Conservation (phyloP, 495 filamentous ascomycete species). For the Penicillium bialowiezense region DNA sequence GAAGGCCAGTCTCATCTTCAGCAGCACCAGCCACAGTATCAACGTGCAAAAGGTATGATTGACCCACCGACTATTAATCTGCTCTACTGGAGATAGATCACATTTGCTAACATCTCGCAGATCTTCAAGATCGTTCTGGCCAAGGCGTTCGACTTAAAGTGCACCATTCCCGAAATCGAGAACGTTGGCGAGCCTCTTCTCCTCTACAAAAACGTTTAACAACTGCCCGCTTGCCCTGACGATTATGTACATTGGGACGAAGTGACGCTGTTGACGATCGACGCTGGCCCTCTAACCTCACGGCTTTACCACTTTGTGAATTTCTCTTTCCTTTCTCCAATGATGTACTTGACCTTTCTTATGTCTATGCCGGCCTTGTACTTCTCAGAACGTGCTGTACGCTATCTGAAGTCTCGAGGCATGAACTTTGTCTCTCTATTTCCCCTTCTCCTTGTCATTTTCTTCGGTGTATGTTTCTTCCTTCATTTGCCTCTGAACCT, state of each 20-base stretch:
- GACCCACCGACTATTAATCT: neutral
- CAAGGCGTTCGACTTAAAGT: constrained; percentile 97
- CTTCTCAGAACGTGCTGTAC: neutral
- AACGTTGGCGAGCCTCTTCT: constrained; percentile 95
- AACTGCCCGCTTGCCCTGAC: constrained; percentile 18
- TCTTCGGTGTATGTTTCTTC: constrained; percentile 5
- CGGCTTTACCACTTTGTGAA: constrained; percentile 18
- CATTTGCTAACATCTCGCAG: constrained; percentile 45
- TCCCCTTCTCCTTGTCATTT: constrained; percentile 11
- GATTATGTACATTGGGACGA: constrained; percentile 43
- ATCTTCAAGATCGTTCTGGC: constrained; percentile 99
- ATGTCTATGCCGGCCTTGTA: constrained; percentile 8
- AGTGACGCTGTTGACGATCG: constrained; percentile 38
- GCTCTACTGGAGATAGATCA: neutral
- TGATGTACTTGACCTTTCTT: constrained; percentile 24
- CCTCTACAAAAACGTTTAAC: constrained; percentile 77
- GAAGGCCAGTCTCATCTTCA: constrained; percentile 96
- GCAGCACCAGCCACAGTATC: constrained; percentile 97
- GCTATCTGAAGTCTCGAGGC: constrained; percentile 2
- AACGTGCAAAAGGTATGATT: constrained; percentile 91
- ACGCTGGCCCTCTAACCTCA: constrained; percentile 27
- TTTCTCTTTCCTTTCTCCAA: constrained; percentile 14
- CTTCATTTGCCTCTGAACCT: constrained; percentile 13
- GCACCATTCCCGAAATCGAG: constrained; percentile 98
- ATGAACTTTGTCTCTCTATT: constrained; percentile 7